Percentiles rank a stretch among this genome's conserved stretches.
Conservation (phyloP, 2,329 filamentous ascomycete species). For the Aspergillus niger region DNA sequence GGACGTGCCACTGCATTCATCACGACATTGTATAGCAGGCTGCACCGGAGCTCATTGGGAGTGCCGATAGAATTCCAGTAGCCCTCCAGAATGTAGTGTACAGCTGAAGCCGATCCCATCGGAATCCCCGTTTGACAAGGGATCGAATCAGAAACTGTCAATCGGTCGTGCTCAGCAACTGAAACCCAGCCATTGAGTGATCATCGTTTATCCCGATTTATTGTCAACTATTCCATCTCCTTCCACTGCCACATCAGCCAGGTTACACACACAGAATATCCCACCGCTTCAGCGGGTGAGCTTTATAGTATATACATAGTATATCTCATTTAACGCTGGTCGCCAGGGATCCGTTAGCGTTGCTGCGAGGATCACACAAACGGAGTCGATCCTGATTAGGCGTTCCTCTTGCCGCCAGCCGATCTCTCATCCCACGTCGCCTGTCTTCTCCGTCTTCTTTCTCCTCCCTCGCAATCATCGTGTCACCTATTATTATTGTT, state of each 20-base stretch:
- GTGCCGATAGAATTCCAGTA: not conserved
- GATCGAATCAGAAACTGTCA: not conserved
- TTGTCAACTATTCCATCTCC: not conserved
- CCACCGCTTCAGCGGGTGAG: not conserved
- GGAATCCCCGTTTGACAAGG: not conserved
- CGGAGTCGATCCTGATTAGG: not conserved
- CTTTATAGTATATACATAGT: not conserved
- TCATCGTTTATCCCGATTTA: not conserved
- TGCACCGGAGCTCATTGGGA: not conserved
- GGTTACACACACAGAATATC: not conserved
- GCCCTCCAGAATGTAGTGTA: not conserved
- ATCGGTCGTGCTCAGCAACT: not conserved
- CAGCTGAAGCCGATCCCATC: not conserved
- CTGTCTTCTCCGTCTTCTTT: not conserved
- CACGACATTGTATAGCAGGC: too few relatives aligned
- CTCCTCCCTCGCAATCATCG: not conserved
- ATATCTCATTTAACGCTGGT: too few relatives aligned
- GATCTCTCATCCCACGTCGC: not conserved
- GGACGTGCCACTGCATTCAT: not conserved
- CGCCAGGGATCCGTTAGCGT: too few relatives aligned
- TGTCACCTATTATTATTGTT: not conserved
- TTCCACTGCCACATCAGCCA: not conserved
- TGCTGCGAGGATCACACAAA: too few relatives aligned
- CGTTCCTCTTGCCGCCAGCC: not conserved
- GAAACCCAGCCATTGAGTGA: not conserved